Evolutionary conservation across 1,139 yeast species (phyloP), one percentile per base, ranked within the genome.

Genomic region (Nakaseomyces bracarensis): DNA sequence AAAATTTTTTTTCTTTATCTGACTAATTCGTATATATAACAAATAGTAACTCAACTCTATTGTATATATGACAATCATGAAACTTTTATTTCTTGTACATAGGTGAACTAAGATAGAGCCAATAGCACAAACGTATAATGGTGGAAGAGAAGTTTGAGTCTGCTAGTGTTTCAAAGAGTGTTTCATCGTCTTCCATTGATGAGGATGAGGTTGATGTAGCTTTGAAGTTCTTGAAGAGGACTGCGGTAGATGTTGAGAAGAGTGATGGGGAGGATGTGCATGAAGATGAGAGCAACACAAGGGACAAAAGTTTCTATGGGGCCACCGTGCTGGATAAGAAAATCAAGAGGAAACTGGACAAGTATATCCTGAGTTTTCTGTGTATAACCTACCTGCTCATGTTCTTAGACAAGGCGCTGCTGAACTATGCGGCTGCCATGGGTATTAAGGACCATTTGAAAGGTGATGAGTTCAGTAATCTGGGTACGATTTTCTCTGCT

Each of bases 401-500:
- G 59, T 74, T 71, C 45, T 54, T 73, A 38, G 77, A 74, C 51
- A 74, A 74, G 50, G 65, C 72, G 33, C 56, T 74, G 34, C 56
- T 73, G 42, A 71, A 71, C 49, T 70, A 69, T 48, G 74, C 75
- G 6, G 70, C 72, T 14, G 67, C 71, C 1, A 63, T 75, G 65
- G 84, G 83, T 1, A 65, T 79, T 45, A 67, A 66, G 45, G 54
- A 61, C 1, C 66, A 70, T 46, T 49, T 69, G 42, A 50, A 56
- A 9, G 70, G 69, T 4, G 57, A 65, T 38, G 66, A 69, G 41
- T 72, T 68, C 51, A 65, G 70, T 23, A 76, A 82, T 74, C 63
- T 75, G 41, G 75, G 79, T n/a, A 77, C 84, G 1, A 70, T 77
- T 25, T 79, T 79, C 56, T 66, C 68, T 40, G 72, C 70, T 3